These are phyloP conservation scores for Trypanosoma cruzi DNA, from an alignment of 208 protist genomes.

Conservation along the genomic window DNA sequence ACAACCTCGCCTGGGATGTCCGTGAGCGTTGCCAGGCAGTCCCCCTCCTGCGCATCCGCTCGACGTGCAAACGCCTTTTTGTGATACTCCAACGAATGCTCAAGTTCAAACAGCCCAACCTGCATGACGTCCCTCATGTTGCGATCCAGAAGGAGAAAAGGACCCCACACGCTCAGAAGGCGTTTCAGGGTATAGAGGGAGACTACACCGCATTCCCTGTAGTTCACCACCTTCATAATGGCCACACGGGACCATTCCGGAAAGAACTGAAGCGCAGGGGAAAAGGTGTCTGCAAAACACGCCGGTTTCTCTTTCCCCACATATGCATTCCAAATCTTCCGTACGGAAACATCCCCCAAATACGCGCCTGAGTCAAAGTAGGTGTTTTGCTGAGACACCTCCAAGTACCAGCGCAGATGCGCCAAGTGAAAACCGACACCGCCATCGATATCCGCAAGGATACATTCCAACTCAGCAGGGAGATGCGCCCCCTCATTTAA, in stretches of 20 bases:
- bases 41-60: slow-evolving; percentile 59
- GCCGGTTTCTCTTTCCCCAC: slow-evolving; percentile 59
- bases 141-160: slow-evolving; percentile 73
- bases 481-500: slow-evolving; percentile 1
- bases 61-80: slow-evolving; percentile 43
- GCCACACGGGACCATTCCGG: slow-evolving; percentile 51
- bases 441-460: slow-evolving; percentile 31
- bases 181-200: slow-evolving; percentile 74
- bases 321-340: slow-evolving; percentile 50
- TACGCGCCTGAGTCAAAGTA: slow-evolving; percentile 48
- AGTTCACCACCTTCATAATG: slow-evolving; percentile 67
- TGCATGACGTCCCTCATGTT: slow-evolving; percentile 68
- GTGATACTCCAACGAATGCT: slow-evolving; percentile 56
- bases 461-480: slow-evolving; percentile 13
- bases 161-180: slow-evolving; percentile 84
- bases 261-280: slow-evolving; percentile 46
- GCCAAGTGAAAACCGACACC: slow-evolving; percentile 45
- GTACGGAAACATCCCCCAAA: slow-evolving; percentile 56
- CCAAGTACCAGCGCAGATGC: slow-evolving; percentile 73
- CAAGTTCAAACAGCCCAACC: slow-evolving; percentile 54
- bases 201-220: slow-evolving; percentile 73
- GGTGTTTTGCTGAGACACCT: slow-evolving; percentile 34
- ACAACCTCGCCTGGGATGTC: slow-evolving; percentile 61
- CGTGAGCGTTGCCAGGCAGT: slow-evolving; percentile 71
- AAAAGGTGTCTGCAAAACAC: slow-evolving; percentile 63